Conservation (phyloP, 257 asterid species). For the Cinchona pubescens region DNA sequence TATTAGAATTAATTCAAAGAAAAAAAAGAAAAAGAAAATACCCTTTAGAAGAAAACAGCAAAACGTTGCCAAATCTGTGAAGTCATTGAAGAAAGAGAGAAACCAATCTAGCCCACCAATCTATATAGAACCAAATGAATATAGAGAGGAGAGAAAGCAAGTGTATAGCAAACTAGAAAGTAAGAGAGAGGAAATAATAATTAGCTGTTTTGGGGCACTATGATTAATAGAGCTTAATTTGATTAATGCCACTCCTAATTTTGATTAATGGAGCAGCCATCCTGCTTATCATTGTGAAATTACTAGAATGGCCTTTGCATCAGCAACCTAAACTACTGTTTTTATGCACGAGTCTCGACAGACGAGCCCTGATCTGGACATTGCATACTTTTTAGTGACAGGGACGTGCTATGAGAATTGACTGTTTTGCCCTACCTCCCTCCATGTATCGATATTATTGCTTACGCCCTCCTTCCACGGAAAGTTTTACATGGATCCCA, state of each 20-base stretch:
- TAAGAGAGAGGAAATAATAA: conserved; percentile 17
- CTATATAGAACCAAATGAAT: conserved; percentile 21
- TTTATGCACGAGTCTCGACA: conserved; percentile 32
- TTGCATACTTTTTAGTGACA: conserved; percentile 48
- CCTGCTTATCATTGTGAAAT: background rate
- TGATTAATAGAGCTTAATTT: conserved; percentile 32
- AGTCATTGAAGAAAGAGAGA: conserved; percentile 32
- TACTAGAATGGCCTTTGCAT: conserved; percentile 31
- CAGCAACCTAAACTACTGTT: conserved; percentile 24
- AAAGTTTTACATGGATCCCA: too few relatives aligned
- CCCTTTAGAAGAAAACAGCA: conserved; percentile 29
- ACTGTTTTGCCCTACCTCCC: conserved; percentile 35
- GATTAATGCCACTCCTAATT: conserved; percentile 20
- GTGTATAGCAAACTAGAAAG: background rate
- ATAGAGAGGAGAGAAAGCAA: conserved; percentile 6
- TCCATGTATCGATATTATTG: too few relatives aligned
- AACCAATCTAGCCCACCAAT: conserved; percentile 20
- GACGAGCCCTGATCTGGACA: conserved; percentile 43
- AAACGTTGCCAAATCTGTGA: conserved; percentile 29
- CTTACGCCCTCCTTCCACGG: too few relatives aligned
- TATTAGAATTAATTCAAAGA: background rate
- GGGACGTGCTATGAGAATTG: conserved; percentile 24
- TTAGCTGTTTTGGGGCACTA: conserved; percentile 13
- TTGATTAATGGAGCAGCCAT: conserved; percentile 17
- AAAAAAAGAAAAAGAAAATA: conserved; percentile 21